Evolutionary conservation across 2,329 filamentous ascomycete genomes (phyloP).

Genomic region (Dactylellina drechsleri): DNA sequence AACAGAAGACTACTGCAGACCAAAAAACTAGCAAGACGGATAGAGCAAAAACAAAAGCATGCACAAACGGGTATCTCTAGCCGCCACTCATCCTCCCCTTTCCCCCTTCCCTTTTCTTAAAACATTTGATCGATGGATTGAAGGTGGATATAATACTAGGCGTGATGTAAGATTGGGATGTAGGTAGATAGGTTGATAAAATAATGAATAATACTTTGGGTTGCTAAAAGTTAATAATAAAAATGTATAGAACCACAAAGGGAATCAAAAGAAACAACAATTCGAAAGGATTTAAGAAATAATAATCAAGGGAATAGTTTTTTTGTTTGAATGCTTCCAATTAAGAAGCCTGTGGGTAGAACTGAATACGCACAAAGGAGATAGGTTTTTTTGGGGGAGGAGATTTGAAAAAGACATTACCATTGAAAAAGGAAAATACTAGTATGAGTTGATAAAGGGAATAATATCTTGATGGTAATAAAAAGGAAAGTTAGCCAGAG

Average conservation of each 20-base stretch:
- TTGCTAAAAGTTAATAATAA: constrained; percentile 26
- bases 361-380: constrained; percentile 44
- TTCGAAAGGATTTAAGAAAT: not conserved
- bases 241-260: constrained; percentile 38
- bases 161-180: not conserved
- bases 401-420: constrained; percentile 37
- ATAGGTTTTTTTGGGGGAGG: not conserved
- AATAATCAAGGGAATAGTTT: not conserved
- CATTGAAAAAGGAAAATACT: constrained; percentile 15
- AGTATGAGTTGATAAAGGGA: not conserved
- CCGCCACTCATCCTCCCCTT: constrained; percentile 17
- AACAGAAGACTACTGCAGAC: not conserved
- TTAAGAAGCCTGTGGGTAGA: constrained; percentile 45
- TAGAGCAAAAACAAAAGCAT: constrained; percentile 42
- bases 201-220: constrained; percentile 30
- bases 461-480: constrained; percentile 29
- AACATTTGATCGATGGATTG: constrained; percentile 3
- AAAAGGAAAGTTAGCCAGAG: constrained; percentile 2
- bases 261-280: constrained; percentile 14
- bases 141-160: constrained; percentile 2
- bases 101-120: not conserved
- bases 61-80: constrained; percentile 44
- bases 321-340: constrained; percentile 42
- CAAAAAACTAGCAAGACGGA: constrained; percentile 39
- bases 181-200: constrained; percentile 38